phyloP scores from a whole-genome alignment of 352 stramenopile genomes.

The Peronospora farinosa region DNA sequence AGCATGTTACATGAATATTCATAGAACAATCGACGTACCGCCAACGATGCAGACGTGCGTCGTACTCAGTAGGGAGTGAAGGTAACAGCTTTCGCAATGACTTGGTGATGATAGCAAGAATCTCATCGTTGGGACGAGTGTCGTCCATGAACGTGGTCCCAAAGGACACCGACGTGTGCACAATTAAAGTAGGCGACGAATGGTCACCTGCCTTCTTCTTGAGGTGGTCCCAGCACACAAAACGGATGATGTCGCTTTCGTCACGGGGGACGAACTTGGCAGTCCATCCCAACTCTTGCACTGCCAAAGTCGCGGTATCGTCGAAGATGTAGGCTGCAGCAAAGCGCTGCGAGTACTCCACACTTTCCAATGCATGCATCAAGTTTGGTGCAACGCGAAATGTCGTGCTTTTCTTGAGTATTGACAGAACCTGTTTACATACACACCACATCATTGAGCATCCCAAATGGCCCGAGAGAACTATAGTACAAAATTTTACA shows the following conservation, averaged over 20 bases:
- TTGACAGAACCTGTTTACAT: constrained; percentile 37
- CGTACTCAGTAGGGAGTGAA: constrained; percentile 40
- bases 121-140: constrained; percentile 43
- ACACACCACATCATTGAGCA: constrained; percentile 3
- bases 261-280: constrained; percentile 49
- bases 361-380: constrained; percentile 34
- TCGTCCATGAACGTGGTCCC: constrained; percentile 53
- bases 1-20: background rate
- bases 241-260: constrained; percentile 64
- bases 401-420: constrained; percentile 45
- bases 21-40: constrained; percentile 29
- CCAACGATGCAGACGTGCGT: constrained; percentile 58
- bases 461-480: constrained; percentile 10
- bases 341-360: constrained; percentile 67
- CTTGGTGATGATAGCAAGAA: constrained; percentile 43
- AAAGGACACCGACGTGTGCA: constrained; percentile 64
- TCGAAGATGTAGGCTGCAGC: constrained; percentile 62
- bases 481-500: constrained; percentile 16
- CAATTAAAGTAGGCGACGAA: constrained; percentile 32
- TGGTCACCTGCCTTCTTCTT: constrained; percentile 36
- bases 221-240: constrained; percentile 69
- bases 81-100: constrained; percentile 50
- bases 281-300: constrained; percentile 51
- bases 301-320: constrained; percentile 24
- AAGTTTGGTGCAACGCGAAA: constrained; percentile 26